phyloP scores from a whole-genome alignment of 2,329 filamentous ascomycete genomes.

The Diaporthe longicolla region DNA sequence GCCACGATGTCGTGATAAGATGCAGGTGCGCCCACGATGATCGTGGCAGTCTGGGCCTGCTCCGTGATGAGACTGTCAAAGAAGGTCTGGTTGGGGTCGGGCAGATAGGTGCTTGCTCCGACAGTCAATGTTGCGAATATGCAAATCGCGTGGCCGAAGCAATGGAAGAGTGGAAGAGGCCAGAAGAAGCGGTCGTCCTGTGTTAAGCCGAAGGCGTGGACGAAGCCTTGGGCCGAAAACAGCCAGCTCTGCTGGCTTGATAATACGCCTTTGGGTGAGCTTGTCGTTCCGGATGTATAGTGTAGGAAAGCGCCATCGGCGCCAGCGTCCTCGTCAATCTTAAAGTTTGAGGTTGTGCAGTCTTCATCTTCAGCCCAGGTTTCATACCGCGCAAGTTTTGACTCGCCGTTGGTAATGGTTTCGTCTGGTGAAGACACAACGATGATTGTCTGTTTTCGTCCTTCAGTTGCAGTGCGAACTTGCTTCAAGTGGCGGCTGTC shows the following conservation, averaged over 20 bases:
- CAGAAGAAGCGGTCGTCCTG: slow-evolving; percentile 19
- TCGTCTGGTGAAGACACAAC: not conserved
- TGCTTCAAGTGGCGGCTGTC: slow-evolving; percentile 18
- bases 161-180: slow-evolving; percentile 27
- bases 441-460: not conserved
- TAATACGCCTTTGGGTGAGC: slow-evolving; percentile 22
- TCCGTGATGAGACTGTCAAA: not conserved
- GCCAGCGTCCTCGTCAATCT: not conserved
- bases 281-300: slow-evolving; percentile 32
- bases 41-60: not conserved
- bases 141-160: slow-evolving; percentile 14
- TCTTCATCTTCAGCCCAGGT: not conserved
- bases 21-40: slow-evolving; percentile 23
- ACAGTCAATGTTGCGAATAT: slow-evolving; percentile 15
- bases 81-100: not conserved
- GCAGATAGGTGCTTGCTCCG: slow-evolving; percentile 21
- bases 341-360: not conserved
- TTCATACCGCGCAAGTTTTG: not conserved
- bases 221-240: slow-evolving; percentile 20
- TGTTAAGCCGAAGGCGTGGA: not conserved
- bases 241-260: slow-evolving; percentile 24
- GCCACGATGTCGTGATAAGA: not conserved
- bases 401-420: not conserved
- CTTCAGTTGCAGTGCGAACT: not conserved
- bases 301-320: slow-evolving; percentile 13